Evolutionary conservation across 768 basidiomycete genomes (phyloP), one percentile per base, ranked within the genome.

Genomic region (Peribolospora kevripleyi): DNA sequence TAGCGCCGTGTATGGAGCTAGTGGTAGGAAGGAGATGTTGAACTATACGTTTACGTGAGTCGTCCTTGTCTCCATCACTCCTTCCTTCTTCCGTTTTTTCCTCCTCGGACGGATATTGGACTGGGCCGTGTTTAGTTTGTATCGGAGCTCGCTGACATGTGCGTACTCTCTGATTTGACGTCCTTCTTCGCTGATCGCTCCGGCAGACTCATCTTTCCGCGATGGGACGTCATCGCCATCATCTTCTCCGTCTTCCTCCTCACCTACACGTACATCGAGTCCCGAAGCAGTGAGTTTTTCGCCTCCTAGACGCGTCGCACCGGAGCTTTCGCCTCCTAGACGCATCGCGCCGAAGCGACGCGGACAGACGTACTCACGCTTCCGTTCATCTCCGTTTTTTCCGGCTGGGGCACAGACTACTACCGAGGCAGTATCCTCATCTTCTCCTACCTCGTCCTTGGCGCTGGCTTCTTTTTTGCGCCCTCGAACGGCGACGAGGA

Each of bases 191-290:
- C 53, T 51, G 42, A 53, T 46, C 8, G 54, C 54, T 46, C 50
- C 11, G 36, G 3, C 64, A 97, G 88, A 25, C 76, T 98, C 54
- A 87, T 97, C 57, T 93, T 98, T 75, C 93, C 93, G 0, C 79
- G 88, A 60, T 98, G 91, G 91, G 93, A 98, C 65, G 86, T 88
- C 51, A 78, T 97, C 61, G 82, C 80, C 38, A 81, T 97, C 64
- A 82, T 97, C 61, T 75, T 98, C 48, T 85, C 88, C 0, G 88
- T 98, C 70, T 98, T 97, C 74, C 69, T 97, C 59, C 77, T 98
- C 74, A 97, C 93, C 0, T 98, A 98, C 67, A 91, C 88, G 4
- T 97, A 93, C 66, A 93, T 97, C 62, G 93, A 98, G 69, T 88
- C 54, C 6, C 47, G 58, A 39, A 45, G 43, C 43, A 25, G 25